These are phyloP conservation scores for Gastrolobium bilobum DNA, from an alignment of 306 rosid species.

Conservation along the genomic window DNA sequence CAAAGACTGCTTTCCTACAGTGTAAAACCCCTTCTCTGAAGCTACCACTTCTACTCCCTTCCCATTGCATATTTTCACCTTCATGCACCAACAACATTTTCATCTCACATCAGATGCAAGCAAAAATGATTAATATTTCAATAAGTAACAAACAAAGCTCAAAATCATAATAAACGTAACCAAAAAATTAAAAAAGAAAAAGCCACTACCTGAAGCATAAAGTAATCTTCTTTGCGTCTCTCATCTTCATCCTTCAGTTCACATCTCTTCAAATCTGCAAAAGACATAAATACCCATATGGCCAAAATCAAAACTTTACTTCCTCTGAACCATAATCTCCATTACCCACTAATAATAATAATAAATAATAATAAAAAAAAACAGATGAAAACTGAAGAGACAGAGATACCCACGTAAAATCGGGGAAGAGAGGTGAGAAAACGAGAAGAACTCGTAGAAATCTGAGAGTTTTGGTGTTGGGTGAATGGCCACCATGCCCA, in stretches of 20 bases:
- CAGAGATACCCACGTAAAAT: conserved; percentile 67
- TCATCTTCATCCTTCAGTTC: conserved; percentile 61
- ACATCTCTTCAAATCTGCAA: conserved; percentile 74
- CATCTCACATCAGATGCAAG: conserved; percentile 4
- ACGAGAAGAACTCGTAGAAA: conserved; percentile 90
- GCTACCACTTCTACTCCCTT: conserved; percentile 83
- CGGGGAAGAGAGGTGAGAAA: conserved; percentile 80
- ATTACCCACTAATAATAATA: not conserved
- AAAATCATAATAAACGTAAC: too few relatives aligned
- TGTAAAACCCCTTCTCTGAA: conserved; percentile 87
- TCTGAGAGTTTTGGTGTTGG: conserved; percentile 92
- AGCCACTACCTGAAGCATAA: conserved; percentile 77
- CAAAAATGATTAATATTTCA: not conserved
- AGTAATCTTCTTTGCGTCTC: conserved; percentile 65
- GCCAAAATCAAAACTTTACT: conserved; percentile 31
- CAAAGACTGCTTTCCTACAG: conserved; percentile 74
- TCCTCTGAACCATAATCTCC: not conserved
- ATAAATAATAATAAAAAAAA: not conserved
- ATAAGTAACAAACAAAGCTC: too few relatives aligned
- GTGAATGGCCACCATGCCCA: conserved; percentile 91
- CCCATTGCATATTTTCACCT: conserved; percentile 94
- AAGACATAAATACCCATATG: not conserved
- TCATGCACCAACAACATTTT: conserved; percentile 47
- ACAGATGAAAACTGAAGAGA: not conserved
- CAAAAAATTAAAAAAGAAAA: not conserved